phyloP scores from a whole-genome alignment of 2,329 filamentous ascomycete species.

The Pseudocercospora crystallina region DNA sequence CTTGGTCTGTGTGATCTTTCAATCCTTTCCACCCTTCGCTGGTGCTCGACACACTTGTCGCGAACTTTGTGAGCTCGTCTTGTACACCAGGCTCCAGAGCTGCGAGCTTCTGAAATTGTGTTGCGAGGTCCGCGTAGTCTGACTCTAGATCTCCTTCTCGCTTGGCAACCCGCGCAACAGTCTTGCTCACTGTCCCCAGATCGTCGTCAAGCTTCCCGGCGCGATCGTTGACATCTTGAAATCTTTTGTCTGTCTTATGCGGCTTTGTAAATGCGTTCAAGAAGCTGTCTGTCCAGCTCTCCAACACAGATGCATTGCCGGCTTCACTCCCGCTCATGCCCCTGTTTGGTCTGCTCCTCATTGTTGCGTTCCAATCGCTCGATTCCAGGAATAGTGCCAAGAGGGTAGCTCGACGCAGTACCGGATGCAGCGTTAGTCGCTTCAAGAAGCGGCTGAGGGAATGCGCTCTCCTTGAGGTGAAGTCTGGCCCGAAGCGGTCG shows the following conservation, averaged over 20 bases:
- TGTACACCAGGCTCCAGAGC: conserved; percentile 86
- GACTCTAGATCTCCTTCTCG: conserved; percentile 83
- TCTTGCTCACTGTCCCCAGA: conserved; percentile 88
- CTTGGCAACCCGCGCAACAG: conserved; percentile 85
- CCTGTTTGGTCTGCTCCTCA: conserved; percentile 74
- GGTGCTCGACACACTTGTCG: conserved; percentile 80
- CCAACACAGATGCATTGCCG: conserved; percentile 72
- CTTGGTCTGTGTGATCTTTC: conserved; percentile 89
- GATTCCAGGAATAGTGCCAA: conserved; percentile 90
- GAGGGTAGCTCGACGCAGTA: conserved; percentile 77
- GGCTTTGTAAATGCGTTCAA: conserved; percentile 97
- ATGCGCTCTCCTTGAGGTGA: conserved; percentile 82
- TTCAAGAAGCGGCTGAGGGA: conserved; percentile 89
- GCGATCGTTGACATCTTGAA: conserved; percentile 89
- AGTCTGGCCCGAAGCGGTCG: conserved; percentile 91
- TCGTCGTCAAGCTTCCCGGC: conserved; percentile 94
- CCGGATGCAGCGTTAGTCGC: conserved; percentile 82
- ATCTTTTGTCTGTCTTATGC: conserved; percentile 90
- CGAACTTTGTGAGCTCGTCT: conserved; percentile 78
- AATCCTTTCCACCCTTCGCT: conserved; percentile 75
- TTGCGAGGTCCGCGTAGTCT: conserved; percentile 85
- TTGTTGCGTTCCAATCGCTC: conserved; percentile 93
- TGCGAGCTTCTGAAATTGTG: conserved; percentile 92
- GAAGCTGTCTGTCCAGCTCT: conserved; percentile 92
- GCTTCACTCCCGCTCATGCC: conserved; percentile 46